Base-by-base conservation (phyloP, 1,284 basidiomycete genomes). In the Wallemia hederae region DNA sequence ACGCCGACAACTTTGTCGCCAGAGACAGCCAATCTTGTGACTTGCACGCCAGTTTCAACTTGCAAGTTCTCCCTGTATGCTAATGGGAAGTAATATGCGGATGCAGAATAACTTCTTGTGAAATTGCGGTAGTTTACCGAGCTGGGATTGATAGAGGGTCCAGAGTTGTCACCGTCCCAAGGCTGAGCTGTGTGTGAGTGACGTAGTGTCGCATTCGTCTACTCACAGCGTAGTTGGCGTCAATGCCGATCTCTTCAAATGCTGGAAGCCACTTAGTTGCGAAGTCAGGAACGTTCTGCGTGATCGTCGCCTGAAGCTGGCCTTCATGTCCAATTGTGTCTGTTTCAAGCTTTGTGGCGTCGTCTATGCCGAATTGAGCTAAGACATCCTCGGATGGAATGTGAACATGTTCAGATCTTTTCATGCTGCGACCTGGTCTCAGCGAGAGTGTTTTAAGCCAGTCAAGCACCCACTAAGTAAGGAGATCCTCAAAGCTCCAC, bases 1-100 rank as follows among this genome's bases (percentile, higher is more conserved):
- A 68, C 66, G 26, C 63, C 62, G 11, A 59, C 63, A 24, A 65
- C 66, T 27, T 60, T 60, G 2, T 65, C 22, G 24, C 39, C 26
- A 17, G 55, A 24, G 24, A 61, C 22, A n/a, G 61, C 66, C 24
- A 61, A 27, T 24, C 28, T 60, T n/a, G 27, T 60, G 24, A 39
- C 58, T 11, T 24, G 59, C 3, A 58, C 59, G 27, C 11, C 11
- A 9, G 61, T 60, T 27, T 63, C 25, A 11, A 62, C 61, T 58
- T 58, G 22, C 22, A 61, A 27, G 55, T 64, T 61, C 7, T 17
- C 27, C 19, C 62, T 59, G 24, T 24, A 28, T 24, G 63, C 33
- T 24, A 63, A 62, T 0, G 62, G 60, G 28, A 57, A 59, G 27
- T 61, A 64, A 58, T 65, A 64, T 9, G 63, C 64, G 27, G 63